Evolutionary conservation across 2,329 filamentous ascomycete species (phyloP).

Genomic region (Fusarium fracticaudum): DNA sequence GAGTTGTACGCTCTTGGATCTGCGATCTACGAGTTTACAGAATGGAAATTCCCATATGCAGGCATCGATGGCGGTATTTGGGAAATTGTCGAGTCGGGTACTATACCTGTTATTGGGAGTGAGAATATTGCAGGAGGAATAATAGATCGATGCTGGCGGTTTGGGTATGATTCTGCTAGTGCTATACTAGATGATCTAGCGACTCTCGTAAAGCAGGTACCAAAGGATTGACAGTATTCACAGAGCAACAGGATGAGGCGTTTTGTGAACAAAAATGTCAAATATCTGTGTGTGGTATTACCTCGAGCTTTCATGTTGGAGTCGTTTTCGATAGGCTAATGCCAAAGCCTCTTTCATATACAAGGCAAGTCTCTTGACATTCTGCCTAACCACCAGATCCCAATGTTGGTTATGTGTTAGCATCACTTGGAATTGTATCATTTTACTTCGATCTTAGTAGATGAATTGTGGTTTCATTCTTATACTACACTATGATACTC

Average conservation of each 20-base stretch:
- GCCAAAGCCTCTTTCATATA: background rate
- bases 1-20: background rate
- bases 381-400: background rate
- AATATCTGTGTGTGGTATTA: background rate
- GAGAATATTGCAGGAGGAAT: background rate
- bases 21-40: background rate
- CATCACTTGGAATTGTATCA: no score
- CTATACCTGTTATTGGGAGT: rapidly evolving
- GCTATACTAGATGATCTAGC: background rate
- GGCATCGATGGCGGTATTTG: background rate
- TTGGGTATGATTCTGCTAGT: background rate
- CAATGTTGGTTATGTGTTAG: background rate
- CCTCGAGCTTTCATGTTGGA: background rate
- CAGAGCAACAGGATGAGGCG: background rate
- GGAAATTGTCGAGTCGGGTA: background rate
- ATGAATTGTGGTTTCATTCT: background rate
- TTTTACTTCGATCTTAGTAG: rapidly evolving
- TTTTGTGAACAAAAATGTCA: background rate
- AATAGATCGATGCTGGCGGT: background rate
- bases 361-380: no score
- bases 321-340: background rate
- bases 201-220: rapidly evolving
- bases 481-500: background rate
- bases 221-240: no score
- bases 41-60: background rate